phyloP scores from a whole-genome alignment of 345 rosid genomes.

The Ricinus communis region DNA sequence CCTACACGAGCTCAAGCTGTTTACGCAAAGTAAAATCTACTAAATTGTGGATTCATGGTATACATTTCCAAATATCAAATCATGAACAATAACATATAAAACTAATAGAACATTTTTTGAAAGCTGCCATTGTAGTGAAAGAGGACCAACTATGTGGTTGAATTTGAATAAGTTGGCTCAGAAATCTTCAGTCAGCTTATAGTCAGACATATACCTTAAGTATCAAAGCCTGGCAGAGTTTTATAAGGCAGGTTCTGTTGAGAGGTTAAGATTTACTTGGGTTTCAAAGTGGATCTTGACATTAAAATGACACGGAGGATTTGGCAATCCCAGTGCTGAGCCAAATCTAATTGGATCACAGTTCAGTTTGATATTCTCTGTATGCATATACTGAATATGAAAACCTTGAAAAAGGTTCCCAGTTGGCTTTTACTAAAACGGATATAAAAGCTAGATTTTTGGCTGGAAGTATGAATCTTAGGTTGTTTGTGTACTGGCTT shows the following conservation, averaged over 20 bases:
- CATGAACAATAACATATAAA: neutral
- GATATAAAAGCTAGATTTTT: too few species aligned
- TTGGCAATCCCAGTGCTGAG: neutral
- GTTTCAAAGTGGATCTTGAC: too few species aligned
- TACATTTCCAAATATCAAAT: neutral
- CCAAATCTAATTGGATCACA: too few species aligned
- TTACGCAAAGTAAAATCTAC: neutral
- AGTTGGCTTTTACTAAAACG: too few species aligned
- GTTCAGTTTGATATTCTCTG: too few species aligned
- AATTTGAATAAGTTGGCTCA: neutral
- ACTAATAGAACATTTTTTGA: too few species aligned
- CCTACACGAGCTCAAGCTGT: neutral
- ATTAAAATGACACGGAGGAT: too few species aligned
- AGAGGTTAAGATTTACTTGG: neutral
- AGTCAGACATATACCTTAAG: constrained; percentile 3
- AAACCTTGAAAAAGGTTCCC: too few species aligned
- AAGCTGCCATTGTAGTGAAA: neutral
- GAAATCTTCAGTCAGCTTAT: neutral
- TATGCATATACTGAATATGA: too few species aligned
- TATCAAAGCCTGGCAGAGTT: too few species aligned
- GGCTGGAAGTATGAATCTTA: too few species aligned
- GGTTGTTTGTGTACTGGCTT: too few species aligned
- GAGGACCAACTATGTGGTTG: neutral
- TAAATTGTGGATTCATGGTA: neutral
- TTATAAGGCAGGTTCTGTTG: neutral